Evolutionary conservation across 1,284 basidiomycete species (phyloP), one percentile per base, ranked within the genome.

Genomic region (Ustilago esculenta): DNA sequence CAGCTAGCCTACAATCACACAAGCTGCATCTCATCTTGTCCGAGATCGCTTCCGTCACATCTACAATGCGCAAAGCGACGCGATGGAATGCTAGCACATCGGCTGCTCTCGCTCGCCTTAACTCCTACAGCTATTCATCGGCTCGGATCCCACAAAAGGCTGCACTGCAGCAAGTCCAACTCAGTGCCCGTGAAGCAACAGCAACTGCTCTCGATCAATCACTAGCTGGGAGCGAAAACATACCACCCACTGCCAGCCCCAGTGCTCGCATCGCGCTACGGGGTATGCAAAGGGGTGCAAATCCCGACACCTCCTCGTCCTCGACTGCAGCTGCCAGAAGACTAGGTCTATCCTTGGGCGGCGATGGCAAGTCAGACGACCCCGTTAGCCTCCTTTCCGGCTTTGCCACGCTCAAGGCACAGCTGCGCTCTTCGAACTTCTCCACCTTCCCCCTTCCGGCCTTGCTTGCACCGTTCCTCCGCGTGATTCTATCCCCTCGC

Each of bases 1-100:
- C 30, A 10, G 35, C 65, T 9, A 42, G 47, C 17, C 35, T 71
- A 35, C 58, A 71, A 20, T 29, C 68, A 7, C 68, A 71, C 34
- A 55, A 54, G 56, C 50, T 75, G 85, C 91, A 94, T 86, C 87
- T 94, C 41, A 82, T 95, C 23, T 87, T 90, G 65, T 89, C 91
- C 33, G 94, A 98, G 85, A 91, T 97, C 68, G 86, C 94, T 52
- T 87, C 92, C 11, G 91, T 98, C 73, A 96, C 93, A 35, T 92
- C 93, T 4, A 87, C 89, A n/a, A 96, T 98, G 92, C 91, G 95
- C 82, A 92, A 94, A 84, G 72, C 70, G 21, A 59, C 72, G 18
- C 56, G 76, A 17, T 76, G 70, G 71, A 66, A 48, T 24, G 54
- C 71, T 11, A 46, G 76, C n/a, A 64, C 64, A 8, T 65, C 45